Evolutionary conservation across 345 rosid genomes (phyloP).

Genomic region (Stellera chamaejasme): DNA sequence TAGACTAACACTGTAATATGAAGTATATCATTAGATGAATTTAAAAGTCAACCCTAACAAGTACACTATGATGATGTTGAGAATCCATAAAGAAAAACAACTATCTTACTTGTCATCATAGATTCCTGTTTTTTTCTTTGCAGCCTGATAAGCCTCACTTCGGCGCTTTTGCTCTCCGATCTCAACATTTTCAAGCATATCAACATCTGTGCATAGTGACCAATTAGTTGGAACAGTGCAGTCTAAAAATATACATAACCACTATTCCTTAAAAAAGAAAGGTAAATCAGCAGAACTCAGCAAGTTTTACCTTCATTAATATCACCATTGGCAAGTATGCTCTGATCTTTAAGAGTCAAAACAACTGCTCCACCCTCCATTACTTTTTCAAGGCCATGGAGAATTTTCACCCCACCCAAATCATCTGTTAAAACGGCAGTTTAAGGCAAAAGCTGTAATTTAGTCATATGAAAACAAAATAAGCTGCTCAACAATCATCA

Average conservation of each 20-base stretch:
- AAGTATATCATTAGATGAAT: too few relatives aligned
- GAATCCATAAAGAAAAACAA: slow-evolving; percentile 3
- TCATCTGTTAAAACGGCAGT: slow-evolving; percentile 39
- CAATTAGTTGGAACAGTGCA: slow-evolving; percentile 32
- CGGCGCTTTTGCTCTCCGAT: slow-evolving; percentile 97
- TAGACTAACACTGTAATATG: not conserved
- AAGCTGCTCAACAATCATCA: too few relatives aligned
- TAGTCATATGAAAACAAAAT: slow-evolving; percentile 1
- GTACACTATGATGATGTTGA: not conserved
- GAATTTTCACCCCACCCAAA: slow-evolving; percentile 80
- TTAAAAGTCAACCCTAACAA: not conserved
- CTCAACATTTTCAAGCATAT: slow-evolving; percentile 98
- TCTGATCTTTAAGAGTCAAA: slow-evolving; percentile 91
- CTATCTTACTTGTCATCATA: slow-evolving; percentile 79
- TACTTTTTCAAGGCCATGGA: slow-evolving; percentile 91
- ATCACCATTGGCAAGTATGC: slow-evolving; percentile 74
- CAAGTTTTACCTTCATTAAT: slow-evolving; percentile 63
- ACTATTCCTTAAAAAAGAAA: slow-evolving; percentile 1
- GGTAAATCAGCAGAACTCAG: slow-evolving; percentile 12
- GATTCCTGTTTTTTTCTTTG: slow-evolving; percentile 74
- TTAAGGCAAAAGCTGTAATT: slow-evolving; percentile 8
- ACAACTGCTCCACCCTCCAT: slow-evolving; percentile 94
- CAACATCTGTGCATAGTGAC: slow-evolving; percentile 56
- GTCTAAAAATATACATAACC: slow-evolving; percentile 13
- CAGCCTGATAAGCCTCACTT: slow-evolving; percentile 79